Percentiles rank a stretch among this genome's conserved stretches.
phyloP scores from a whole-genome alignment of 176 grass and related monocot genomes.

The Phragmites australis region DNA sequence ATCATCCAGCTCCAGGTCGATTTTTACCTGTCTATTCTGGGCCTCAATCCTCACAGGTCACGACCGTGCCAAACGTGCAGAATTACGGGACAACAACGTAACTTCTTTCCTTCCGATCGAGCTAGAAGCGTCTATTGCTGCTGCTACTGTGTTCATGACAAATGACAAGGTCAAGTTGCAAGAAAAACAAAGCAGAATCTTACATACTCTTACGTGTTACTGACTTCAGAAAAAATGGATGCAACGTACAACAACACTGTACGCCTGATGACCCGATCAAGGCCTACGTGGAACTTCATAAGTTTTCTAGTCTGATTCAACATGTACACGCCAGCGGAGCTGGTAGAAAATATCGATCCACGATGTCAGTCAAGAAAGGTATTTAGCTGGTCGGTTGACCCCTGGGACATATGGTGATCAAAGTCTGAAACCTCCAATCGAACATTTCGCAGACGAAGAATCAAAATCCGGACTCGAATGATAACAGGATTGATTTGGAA shows the following conservation, averaged over 20 bases:
- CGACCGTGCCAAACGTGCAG: conserved; percentile 1
- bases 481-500: neutral
- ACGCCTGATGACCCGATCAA: neutral
- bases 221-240: conserved; percentile 7
- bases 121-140: neutral
- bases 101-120: neutral
- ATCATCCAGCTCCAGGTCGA: neutral
- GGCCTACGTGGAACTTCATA: neutral
- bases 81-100: neutral
- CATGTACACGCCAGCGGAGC: neutral
- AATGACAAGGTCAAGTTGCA: neutral
- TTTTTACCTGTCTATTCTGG: neutral
- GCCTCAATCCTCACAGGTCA: neutral
- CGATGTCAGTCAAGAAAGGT: conserved; percentile 24
- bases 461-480: neutral
- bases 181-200: neutral
- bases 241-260: neutral
- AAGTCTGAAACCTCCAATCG: neutral
- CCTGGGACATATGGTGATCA: neutral
- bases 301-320: conserved; percentile 3
- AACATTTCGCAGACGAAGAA: neutral
- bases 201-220: neutral
- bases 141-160: neutral
- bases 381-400: conserved; percentile 37
- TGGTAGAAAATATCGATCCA: conserved; percentile 7